Evolutionary conservation across 2,329 filamentous ascomycete genomes (phyloP).

Genomic region (Myotisia sp.): DNA sequence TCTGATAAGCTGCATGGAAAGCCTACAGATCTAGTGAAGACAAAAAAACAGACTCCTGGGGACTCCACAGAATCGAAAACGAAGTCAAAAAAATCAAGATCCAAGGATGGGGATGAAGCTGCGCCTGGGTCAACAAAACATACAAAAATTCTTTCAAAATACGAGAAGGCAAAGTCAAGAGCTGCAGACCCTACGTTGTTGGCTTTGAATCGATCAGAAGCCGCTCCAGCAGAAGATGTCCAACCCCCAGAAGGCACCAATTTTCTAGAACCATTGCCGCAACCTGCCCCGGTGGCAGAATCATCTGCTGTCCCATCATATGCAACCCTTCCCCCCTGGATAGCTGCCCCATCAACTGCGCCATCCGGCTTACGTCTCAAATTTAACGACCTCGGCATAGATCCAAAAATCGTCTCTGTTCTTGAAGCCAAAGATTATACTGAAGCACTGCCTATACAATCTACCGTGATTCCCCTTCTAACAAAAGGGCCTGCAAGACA

Average conservation of each 20-base stretch:
- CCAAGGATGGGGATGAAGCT: constrained; percentile 25
- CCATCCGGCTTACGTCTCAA: constrained; percentile 44
- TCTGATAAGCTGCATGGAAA: constrained; percentile 4
- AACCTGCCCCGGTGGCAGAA: constrained; percentile 48
- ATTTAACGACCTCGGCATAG: constrained; percentile 53
- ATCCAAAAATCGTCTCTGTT: constrained; percentile 43
- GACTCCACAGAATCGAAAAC: background rate
- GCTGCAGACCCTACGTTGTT: constrained; percentile 10
- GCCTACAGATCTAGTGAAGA: constrained; percentile 21
- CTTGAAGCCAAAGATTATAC: constrained; percentile 56
- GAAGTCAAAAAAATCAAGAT: constrained; percentile 5
- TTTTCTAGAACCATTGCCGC: constrained; percentile 67
- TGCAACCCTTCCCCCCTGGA: constrained; percentile 67
- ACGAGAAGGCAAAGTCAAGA: constrained; percentile 14
- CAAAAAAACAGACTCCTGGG: constrained; percentile 10
- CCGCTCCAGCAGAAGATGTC: background rate
- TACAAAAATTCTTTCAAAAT: constrained; percentile 18
- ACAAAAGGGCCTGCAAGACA: constrained; percentile 49
- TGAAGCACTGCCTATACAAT: constrained; percentile 65
- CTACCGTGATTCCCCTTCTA: constrained; percentile 65
- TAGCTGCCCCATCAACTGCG: constrained; percentile 59
- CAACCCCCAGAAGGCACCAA: constrained; percentile 36
- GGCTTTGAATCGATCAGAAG: background rate
- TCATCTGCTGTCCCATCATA: constrained; percentile 49
- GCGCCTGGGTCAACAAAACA: constrained; percentile 16